A percentile compares a stretch with the other conserved stretches of the same genome.
Conservation (phyloP, 768 basidiomycete genomes). For the Tricholoma terreum region DNA sequence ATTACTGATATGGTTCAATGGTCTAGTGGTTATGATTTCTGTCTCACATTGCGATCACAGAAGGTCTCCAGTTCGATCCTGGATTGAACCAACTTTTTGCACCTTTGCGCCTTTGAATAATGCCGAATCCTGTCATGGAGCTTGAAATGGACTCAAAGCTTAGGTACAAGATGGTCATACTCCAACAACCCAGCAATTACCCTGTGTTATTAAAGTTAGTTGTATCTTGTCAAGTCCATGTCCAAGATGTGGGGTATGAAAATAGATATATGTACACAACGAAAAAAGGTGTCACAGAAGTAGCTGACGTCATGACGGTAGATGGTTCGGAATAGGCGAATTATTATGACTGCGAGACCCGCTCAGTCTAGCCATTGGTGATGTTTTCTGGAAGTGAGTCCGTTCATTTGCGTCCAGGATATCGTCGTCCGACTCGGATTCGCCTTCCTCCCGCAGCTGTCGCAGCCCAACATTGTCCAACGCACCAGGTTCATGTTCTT, state of each 20-base stretch:
- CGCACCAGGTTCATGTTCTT: slow-evolving; percentile 41
- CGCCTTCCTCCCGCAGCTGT: slow-evolving; percentile 66
- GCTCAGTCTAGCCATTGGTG: slow-evolving; percentile 23
- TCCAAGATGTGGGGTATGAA: slow-evolving; percentile 14
- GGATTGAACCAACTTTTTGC: slow-evolving; percentile 35
- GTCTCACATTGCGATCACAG: slow-evolving; percentile 39
- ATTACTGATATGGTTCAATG: slow-evolving; percentile 17
- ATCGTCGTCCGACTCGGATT: slow-evolving; percentile 48
- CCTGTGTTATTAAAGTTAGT: slow-evolving; percentile 6
- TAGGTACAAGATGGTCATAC: too few relatives aligned
- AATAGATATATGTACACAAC: slow-evolving; percentile 4
- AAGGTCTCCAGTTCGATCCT: slow-evolving; percentile 45
- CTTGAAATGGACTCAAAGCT: too few relatives aligned
- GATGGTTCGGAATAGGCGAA: slow-evolving; percentile 40
- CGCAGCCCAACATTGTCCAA: slow-evolving; percentile 52
- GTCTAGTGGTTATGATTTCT: slow-evolving; percentile 35
- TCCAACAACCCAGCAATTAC: slow-evolving; percentile 6
- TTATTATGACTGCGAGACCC: slow-evolving; percentile 54
- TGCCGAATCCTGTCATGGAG: not conserved
- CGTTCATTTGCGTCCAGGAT: slow-evolving; percentile 42
- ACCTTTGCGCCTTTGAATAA: slow-evolving; percentile 6
- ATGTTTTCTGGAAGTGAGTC: slow-evolving; percentile 32
- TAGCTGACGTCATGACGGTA: slow-evolving; percentile 12
- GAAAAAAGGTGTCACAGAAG: not conserved
- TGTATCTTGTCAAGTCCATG: slow-evolving; percentile 17